Conservation (phyloP, 1,284 basidiomycete genomes). For the Microbotryum saponariae region DNA sequence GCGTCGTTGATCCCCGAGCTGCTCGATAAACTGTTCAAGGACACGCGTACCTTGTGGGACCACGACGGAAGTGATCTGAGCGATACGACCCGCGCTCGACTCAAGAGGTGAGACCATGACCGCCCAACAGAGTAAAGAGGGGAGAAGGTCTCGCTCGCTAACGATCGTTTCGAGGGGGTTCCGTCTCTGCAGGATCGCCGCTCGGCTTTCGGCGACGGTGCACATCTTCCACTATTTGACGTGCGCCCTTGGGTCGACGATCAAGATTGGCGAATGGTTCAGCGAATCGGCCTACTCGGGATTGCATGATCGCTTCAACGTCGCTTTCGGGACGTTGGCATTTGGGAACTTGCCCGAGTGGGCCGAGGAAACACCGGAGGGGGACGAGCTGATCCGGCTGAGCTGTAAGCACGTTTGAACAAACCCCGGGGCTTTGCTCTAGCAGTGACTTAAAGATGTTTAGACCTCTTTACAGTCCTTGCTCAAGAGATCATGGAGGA, state of each 20-base stretch:
- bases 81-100: neutral
- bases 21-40: conserved; percentile 18
- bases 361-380: conserved; percentile 3
- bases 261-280: conserved; percentile 10
- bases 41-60: conserved; percentile 22
- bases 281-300: neutral
- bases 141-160: neutral
- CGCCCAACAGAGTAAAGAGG: too few species aligned
- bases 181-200: neutral
- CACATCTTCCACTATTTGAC: conserved; percentile 27
- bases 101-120: conserved; percentile 7
- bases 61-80: conserved; percentile 16
- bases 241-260: conserved; percentile 14
- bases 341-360: conserved; percentile 21
- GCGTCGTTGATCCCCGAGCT: conserved; percentile 21
- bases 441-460: neutral
- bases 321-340: conserved; percentile 21
- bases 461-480: conserved; percentile 9
- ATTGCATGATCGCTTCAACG: conserved; percentile 12
- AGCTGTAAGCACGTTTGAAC: conserved; percentile 10
- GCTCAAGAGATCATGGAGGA: conserved; percentile 31
- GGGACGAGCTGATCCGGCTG: conserved; percentile 8
- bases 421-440: neutral
- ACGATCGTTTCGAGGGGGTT: neutral
- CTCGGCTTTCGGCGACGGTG: conserved; percentile 12